Evolutionary conservation across 345 rosid genomes (phyloP).

Genomic region (Cardiospermum halicacabum): DNA sequence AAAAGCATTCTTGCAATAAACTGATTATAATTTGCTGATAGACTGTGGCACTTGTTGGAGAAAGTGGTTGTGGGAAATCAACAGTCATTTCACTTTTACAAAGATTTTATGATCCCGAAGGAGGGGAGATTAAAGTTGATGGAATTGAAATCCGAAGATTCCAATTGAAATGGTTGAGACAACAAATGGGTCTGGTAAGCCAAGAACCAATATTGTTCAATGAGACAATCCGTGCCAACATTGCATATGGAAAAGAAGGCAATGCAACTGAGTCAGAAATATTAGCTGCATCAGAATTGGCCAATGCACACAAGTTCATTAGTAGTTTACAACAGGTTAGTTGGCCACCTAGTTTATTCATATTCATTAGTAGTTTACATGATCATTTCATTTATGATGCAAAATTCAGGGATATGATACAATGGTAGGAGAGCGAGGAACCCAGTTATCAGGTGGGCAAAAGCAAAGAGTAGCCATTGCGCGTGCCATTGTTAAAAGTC

Average conservation of each 20-base stretch:
- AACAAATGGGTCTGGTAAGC: slow-evolving; percentile 74
- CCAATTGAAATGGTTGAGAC: slow-evolving; percentile 69
- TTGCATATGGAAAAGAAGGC: slow-evolving; percentile 76
- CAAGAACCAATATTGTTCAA: slow-evolving; percentile 76
- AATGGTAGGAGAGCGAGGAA: slow-evolving; percentile 49
- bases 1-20: background rate
- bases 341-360: too few relatives aligned
- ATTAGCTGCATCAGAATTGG: slow-evolving; percentile 56
- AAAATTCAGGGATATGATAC: slow-evolving; percentile 52
- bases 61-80: slow-evolving; percentile 86
- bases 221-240: slow-evolving; percentile 70
- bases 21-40: slow-evolving; percentile 21
- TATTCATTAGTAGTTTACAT: background rate
- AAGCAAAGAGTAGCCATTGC: slow-evolving; percentile 62
- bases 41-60: slow-evolving; percentile 86
- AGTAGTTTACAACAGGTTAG: slow-evolving; percentile 72
- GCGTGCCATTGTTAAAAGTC: slow-evolving; percentile 49
- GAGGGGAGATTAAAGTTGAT: slow-evolving; percentile 66
- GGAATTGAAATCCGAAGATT: slow-evolving; percentile 60
- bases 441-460: slow-evolving; percentile 52
- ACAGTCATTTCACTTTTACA: slow-evolving; percentile 65
- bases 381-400: background rate
- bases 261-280: slow-evolving; percentile 65
- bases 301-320: slow-evolving; percentile 81
- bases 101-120: slow-evolving; percentile 74